Evolutionary conservation across 257 asterid genomes (phyloP), one percentile per base, ranked within the genome.

Genomic region (Rubia yunnanensis): DNA sequence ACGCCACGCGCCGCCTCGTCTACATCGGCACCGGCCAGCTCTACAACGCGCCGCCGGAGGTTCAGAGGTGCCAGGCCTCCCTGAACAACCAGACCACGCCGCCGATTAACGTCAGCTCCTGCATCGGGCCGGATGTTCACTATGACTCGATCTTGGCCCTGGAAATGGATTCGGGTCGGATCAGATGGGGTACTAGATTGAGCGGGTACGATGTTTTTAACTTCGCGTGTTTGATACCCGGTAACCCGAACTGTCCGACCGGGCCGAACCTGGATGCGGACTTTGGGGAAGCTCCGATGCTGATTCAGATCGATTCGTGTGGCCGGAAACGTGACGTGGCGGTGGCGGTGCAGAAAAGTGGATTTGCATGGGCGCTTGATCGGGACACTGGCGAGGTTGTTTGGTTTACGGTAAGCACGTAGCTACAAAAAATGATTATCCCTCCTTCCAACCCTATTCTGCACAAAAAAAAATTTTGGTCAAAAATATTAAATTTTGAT

Each of bases 261-360:
- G 94, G 94, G 11, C 98, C 96, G 0, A 88, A 85, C 44, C 18
- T 75, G 78, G 96, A 88, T 74, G 98, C 92, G 0, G 89, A 91
- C 35, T 88, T 88, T 30, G 95, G 98, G 3, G 96, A 91, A 82
- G 95, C 95, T 0, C 91, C 96, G 0, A 88, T 91, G 96, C 63
- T 83, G 39, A 74, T 86, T 23, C 78, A 69, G 1, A 77, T 88
- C 0, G 1, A 24, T 0, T 50, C 71, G 0, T 74, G 77, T 3
- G 78, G 88, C 28, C 71, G 76, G 17, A 7, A 41, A 17, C 79
- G 78, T 0, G 91, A 88, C 10, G 81, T 86, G 18, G 98, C 79
- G 22, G 95, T 81, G 39, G 95, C 85, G 0, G 96, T 83, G 58
- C 92, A 86, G 67, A 89, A 86, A 27, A 86, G 88, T 63, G 96